phyloP scores from a whole-genome alignment of 148 eudicot genomes.

The Silene latifolia region DNA sequence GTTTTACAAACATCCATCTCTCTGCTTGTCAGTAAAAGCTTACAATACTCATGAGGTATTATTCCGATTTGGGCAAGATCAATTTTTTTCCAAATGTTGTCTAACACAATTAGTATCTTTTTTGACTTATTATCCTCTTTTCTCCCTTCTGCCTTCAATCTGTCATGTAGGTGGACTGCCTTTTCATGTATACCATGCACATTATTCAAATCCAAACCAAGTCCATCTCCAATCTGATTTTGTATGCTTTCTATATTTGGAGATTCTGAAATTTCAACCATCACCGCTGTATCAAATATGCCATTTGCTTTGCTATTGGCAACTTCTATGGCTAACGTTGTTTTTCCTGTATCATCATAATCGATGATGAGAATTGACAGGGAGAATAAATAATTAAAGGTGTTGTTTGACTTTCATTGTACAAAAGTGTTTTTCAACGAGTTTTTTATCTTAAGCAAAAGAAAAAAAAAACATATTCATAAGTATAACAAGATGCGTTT shows the following conservation, averaged over 20 bases:
- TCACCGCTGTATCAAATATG: background rate
- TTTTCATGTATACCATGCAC: background rate
- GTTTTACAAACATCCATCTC: background rate
- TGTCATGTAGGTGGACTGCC: background rate
- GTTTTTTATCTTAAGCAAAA: too few species aligned
- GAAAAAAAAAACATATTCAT: too few species aligned
- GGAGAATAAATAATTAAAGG: too few species aligned
- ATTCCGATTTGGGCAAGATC: background rate
- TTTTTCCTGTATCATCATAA: background rate
- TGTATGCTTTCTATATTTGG: background rate
- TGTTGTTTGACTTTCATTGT: too few species aligned
- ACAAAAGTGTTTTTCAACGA: too few species aligned
- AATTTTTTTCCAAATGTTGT: background rate
- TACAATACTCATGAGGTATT: slow-evolving; percentile 1
- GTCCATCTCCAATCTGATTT: background rate
- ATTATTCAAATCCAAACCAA: background rate
- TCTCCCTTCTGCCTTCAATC: background rate
- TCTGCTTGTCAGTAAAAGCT: slow-evolving; percentile 2
- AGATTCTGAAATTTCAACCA: background rate
- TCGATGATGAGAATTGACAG: too few species aligned
- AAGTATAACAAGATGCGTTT: too few species aligned
- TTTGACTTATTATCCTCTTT: background rate
- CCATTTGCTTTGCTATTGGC: background rate
- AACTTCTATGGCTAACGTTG: background rate
- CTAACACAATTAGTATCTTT: background rate